phyloP scores from a whole-genome alignment of 768 basidiomycete species.

The Symmetrospora coprosmae region DNA sequence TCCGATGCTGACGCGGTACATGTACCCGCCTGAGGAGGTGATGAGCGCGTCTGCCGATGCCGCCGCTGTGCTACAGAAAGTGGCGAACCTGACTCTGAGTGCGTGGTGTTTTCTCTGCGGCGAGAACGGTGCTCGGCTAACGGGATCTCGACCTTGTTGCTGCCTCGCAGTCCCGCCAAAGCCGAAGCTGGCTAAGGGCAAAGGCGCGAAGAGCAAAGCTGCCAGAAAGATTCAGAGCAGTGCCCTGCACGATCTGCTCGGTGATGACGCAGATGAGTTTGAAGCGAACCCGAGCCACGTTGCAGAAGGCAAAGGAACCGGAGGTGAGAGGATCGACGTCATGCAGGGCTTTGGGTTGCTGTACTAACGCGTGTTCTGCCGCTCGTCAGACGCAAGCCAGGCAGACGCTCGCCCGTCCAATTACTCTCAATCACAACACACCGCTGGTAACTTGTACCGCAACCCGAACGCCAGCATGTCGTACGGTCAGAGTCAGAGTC shows the following conservation, averaged over 20 bases:
- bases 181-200: constrained; percentile 5
- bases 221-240: background rate
- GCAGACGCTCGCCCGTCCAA: too few species aligned
- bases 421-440: too few species aligned
- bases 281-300: too few species aligned
- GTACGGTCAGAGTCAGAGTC: constrained; percentile 9
- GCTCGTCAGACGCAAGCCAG: too few species aligned
- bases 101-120: background rate
- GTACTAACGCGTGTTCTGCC: too few species aligned
- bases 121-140: background rate
- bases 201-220: constrained; percentile 11
- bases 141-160: background rate
- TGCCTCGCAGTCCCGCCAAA: constrained; percentile 4
- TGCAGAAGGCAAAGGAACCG: too few species aligned
- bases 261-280: background rate
- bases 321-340: too few species aligned
- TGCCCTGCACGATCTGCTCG: constrained; percentile 6
- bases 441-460: too few species aligned
- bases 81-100: constrained; percentile 4
- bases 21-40: constrained; percentile 14
- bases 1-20: constrained; percentile 1
- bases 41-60: constrained; percentile 4
- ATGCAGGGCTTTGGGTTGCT: too few species aligned
- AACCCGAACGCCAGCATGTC: too few species aligned
- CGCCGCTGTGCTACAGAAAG: background rate